These are phyloP conservation scores for Leishmania amazonensis DNA, from an alignment of 208 protist genomes.

Conservation along the genomic window DNA sequence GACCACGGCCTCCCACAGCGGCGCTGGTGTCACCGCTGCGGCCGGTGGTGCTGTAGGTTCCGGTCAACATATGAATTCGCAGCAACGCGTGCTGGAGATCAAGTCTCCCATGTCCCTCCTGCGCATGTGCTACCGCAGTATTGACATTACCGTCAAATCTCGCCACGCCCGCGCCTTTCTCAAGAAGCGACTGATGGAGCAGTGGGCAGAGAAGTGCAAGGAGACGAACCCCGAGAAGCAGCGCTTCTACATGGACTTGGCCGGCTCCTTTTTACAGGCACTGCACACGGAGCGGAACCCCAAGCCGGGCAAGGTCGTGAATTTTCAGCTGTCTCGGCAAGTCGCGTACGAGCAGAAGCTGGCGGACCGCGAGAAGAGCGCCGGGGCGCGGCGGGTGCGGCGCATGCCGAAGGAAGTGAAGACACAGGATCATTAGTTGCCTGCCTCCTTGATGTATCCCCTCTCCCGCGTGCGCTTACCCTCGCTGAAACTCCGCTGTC, in stretches of 20 bases:
- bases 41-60: background rate
- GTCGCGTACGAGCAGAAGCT: conserved; percentile 76
- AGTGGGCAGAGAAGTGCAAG: conserved; percentile 70
- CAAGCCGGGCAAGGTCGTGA: conserved; percentile 64
- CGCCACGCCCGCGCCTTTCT: conserved; percentile 86
- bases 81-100: conserved; percentile 84
- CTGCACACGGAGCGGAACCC: conserved; percentile 81
- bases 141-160: conserved; percentile 89
- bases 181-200: conserved; percentile 78
- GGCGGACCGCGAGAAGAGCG: conserved; percentile 52
- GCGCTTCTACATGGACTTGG: conserved; percentile 89
- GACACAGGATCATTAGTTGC: conserved; percentile 25
- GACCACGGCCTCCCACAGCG: background rate
- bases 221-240: conserved; percentile 86
- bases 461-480: background rate
- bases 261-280: conserved; percentile 83
- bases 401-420: conserved; percentile 42
- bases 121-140: conserved; percentile 92
- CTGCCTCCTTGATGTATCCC: background rate
- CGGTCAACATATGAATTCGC: conserved; percentile 64
- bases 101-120: conserved; percentile 74
- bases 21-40: background rate
- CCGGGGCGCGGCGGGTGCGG: conserved; percentile 40
- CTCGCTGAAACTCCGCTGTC: background rate
- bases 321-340: conserved; percentile 80